Base-by-base conservation (phyloP, 495 filamentous ascomycete species). In the Ascobolus immersus region DNA sequence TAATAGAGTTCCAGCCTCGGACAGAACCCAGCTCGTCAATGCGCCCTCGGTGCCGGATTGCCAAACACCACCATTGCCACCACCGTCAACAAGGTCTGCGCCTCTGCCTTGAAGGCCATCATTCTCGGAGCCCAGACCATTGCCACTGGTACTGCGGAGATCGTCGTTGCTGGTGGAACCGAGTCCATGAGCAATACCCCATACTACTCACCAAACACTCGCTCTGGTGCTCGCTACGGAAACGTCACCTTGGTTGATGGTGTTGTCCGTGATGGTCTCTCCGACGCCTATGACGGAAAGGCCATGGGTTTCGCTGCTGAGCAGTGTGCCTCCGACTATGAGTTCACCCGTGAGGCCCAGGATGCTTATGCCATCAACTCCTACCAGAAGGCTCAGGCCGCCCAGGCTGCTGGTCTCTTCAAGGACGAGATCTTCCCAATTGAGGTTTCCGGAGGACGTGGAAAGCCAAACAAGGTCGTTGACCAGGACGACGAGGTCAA, bases 51-150 rank as follows among this genome's bases (percentile, higher is more conserved):
- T 43, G 86, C 80, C 41, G 86, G 86, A 32, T 73, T 96, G 35
- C 52, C 64, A 2, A 59, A 86, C 12, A 60, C 64, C 10, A 76
- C 73, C 33, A 69, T 91, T 46, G 76, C 71, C 58, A 94, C 89
- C 26, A 90, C 81, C 19, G 65, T 96, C 37, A 96, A 94, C 71
- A 96, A 96, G 59, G 86, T 96, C 46, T 96, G 86, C 64, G 86
- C 86, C 36, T 92, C 80, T 29, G 67, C 70, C 26, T 48, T 92
- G 47, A 96, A 96, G 59, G 80, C 86, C 39, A 72, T 94, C 54
- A 84, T 91, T 42, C 65, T 96, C 36, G 89, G 75, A 32, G 74
- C 86, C 17, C 86, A 94, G 59, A 91, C 80, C 40, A 93, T 96
- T 53, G 80, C 91, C 47, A 90, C 80, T 20, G 82, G 86, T 39